A percentile compares a stretch with the other conserved stretches of the same genome.
Evolutionary conservation across 257 asterid genomes (phyloP).

Genomic region (Orobanche coerulescens): DNA sequence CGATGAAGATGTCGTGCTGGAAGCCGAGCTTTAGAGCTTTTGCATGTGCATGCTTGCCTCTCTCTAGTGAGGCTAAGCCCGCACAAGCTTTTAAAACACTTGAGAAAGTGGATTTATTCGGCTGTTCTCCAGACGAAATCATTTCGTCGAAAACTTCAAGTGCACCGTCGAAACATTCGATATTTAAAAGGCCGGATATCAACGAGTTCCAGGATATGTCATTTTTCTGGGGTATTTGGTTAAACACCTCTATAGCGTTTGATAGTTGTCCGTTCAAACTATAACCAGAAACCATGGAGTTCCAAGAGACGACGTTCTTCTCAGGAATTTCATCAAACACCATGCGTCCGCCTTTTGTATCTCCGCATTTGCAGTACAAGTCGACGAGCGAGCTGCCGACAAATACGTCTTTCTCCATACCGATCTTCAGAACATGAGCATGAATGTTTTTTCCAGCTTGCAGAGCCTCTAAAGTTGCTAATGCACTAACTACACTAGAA

Average conservation of each 20-base stretch:
- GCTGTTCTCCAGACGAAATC: conserved; percentile 54
- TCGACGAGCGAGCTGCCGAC: conserved; percentile 57
- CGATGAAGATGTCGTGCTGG: conserved; percentile 49
- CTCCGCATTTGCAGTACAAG: conserved; percentile 62
- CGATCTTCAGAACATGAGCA: conserved; percentile 46
- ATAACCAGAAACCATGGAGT: conserved; percentile 63
- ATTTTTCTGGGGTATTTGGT: conserved; percentile 44
- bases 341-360: conserved; percentile 40
- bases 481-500: conserved; percentile 57
- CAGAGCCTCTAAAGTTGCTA: conserved; percentile 45
- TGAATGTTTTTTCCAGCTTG: conserved; percentile 54
- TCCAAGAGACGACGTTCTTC: conserved; percentile 71
- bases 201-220: conserved; percentile 71
- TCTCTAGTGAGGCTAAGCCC: conserved; percentile 51
- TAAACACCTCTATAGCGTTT: conserved; percentile 52
- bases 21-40: conserved; percentile 55
- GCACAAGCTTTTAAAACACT: conserved; percentile 65
- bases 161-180: conserved; percentile 37
- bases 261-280: conserved; percentile 48
- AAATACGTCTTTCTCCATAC: conserved; percentile 40
- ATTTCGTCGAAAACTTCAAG: conserved; percentile 45
- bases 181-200: conserved; percentile 42
- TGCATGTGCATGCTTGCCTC: conserved; percentile 54
- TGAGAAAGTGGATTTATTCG: conserved; percentile 69
- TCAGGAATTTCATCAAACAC: conserved; percentile 37